Base-by-base conservation (phyloP, 768 basidiomycete species). In the Auricularia sp. region DNA sequence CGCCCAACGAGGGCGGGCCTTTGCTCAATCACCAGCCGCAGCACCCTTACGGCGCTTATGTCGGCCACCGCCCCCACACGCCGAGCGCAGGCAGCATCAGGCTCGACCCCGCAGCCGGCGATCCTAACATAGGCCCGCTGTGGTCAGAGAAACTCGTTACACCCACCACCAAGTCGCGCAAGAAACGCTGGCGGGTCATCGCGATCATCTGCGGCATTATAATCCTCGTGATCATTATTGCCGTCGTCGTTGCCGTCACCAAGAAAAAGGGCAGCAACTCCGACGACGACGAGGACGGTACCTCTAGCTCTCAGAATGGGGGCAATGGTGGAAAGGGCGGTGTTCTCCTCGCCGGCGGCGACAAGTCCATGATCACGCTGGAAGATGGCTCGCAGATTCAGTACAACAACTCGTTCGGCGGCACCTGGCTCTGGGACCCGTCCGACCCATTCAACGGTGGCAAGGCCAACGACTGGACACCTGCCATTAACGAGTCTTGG, bases 391-490 rank as follows among this genome's bases (percentile, higher is more conserved):
- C 84, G 8, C 90, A 86, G 1, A 90, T 95, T 73, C 85, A 78
- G 0, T 99, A 98, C 76, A 70, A 69, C 54, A 98, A 98, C 74
- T 54, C 81, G 1, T 91, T 91, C 71, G 93, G 93, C 67, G 97
- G 97, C 2, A 78, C 71, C 66, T 99, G 97, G 97, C 91, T 93
- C 70, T 88, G 83, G 74, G 89, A 97, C 72, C 81, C 86, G 39
- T 82, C 84, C 35, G 84, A 94, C 72, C 94, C 94, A 0, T 90
- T 91, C 75, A 87, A 89, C 76, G 84, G 84, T 58, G 96, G 94
- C 2, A 81, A 81, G 64, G 79, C 89, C 14, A 91, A 98, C 70
- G 86, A 84, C 0, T 97, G 90, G 87, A 80, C 85, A 0, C 91
- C 93, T 16, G 82, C 89, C 6, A 77, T 99, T 65, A 94, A 93